phyloP scores from a whole-genome alignment of 257 asterid genomes.

The Verbena officinalis region DNA sequence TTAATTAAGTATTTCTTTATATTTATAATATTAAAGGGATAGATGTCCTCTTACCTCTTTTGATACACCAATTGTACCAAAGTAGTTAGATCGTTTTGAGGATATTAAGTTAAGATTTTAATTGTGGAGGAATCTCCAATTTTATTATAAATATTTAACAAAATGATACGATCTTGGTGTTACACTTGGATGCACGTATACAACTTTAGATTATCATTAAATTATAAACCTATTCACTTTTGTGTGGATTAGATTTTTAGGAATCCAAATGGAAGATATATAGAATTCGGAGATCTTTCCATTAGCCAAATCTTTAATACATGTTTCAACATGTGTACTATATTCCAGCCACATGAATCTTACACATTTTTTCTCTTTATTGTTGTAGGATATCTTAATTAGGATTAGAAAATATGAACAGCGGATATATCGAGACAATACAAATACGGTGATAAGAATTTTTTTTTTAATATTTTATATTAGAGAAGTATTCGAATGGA shows the following conservation, averaged over 20 bases:
- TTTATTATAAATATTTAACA: not conserved
- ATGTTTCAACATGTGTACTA: not conserved
- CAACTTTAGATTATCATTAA: not conserved
- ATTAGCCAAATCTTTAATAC: not conserved
- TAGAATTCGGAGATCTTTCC: constrained; percentile 9
- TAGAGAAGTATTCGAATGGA: too few relatives aligned
- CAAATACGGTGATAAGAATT: too few relatives aligned
- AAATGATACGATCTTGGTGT: not conserved
- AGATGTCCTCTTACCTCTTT: constrained; percentile 5
- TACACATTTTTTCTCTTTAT: not conserved
- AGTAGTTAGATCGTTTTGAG: not conserved
- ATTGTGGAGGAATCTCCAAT: not conserved
- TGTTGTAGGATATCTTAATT: too few relatives aligned
- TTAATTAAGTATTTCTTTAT: not conserved
- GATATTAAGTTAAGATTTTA: not conserved
- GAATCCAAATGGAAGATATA: constrained; percentile 14
- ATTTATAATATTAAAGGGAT: not conserved
- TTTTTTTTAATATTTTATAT: too few relatives aligned
- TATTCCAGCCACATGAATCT: too few relatives aligned
- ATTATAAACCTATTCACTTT: not conserved
- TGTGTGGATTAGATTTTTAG: constrained; percentile 8
- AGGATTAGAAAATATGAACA: too few relatives aligned
- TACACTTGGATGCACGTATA: constrained; percentile 15
- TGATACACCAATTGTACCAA: not conserved
- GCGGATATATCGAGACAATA: too few relatives aligned